Percentiles rank a stretch among this genome's conserved stretches.
These are phyloP conservation scores for Rhodomyrtus tomentosa DNA, from an alignment of 345 rosid species.

Conservation along the genomic window DNA sequence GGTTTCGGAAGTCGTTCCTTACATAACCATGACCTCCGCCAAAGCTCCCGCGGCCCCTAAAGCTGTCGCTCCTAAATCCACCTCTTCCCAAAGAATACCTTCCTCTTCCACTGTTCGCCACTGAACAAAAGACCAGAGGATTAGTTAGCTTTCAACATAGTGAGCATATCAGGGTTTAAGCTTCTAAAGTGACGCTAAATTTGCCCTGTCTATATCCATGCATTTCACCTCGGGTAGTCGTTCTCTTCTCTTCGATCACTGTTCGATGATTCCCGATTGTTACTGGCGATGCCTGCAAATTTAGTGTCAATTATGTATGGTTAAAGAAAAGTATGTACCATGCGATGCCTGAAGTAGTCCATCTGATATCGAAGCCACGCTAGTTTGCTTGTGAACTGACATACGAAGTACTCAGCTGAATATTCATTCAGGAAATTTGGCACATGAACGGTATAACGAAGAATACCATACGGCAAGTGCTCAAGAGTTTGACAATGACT, in stretches of 20 bases:
- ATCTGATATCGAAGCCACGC: neutral
- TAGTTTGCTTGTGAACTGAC: neutral
- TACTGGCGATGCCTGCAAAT: constrained; percentile 66
- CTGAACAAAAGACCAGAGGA: neutral
- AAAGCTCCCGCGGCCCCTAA: constrained; percentile 7
- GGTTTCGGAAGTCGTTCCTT: constrained; percentile 4
- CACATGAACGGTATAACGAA: neutral
- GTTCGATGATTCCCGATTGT: constrained; percentile 47
- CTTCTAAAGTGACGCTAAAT: neutral
- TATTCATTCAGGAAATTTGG: neutral
- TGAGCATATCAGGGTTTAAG: neutral
- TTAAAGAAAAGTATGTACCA: neutral
- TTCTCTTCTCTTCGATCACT: constrained; percentile 61
- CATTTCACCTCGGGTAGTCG: constrained; percentile 47
- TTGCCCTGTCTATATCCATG: neutral
- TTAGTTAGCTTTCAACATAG: neutral
- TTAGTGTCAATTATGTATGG: neutral
- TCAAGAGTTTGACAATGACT: neutral
- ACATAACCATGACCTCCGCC: constrained; percentile 8
- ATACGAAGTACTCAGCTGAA: neutral
- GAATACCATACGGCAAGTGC: neutral
- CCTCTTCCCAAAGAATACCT: constrained; percentile 7
- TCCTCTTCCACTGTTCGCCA: constrained; percentile 3
- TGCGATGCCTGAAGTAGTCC: neutral
- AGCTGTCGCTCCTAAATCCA: constrained; percentile 7